Evolutionary conservation across 2,329 filamentous ascomycete genomes (phyloP), one percentile per base, ranked within the genome.

Genomic region (Scopulariopsis brevicaulis): DNA sequence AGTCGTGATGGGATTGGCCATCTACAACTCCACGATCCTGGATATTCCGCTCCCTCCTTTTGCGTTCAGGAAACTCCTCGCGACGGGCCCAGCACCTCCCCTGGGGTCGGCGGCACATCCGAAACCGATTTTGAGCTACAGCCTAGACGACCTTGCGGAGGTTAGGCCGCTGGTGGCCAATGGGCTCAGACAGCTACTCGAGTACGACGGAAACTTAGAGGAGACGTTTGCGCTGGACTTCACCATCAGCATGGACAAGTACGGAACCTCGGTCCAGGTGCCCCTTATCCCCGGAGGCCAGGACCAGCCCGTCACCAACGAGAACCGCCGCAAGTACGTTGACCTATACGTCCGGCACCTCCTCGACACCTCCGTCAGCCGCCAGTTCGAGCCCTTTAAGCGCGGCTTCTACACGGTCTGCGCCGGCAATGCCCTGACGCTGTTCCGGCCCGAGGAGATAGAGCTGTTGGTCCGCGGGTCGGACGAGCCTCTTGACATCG

Each of bases 351-450:
- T 96, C 11, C 83, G 85, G 46, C 88, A 93, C 67, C 70, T 93
- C 11, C 82, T 96, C 12, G 90, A 96, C 65, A 84, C 79, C 7
- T 81, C 89, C 1, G 87, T 96, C 1, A 75, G 82, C 46, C 81
- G 89, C 48, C 91, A 96, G 66, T 96, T 95, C 63, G 90, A 96
- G 67, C 91, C 92, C 0, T 96, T 96, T 77, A 94, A 94, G 68
- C 83, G 91, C 58, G 92, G 92, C 1, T 96, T 96, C 71, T 96
- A 90, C 69, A 95, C 89, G 0, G 90, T 96, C 32, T 96, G 90
- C 67, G 89, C 87, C 40, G 90, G 91, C 40, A 96, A 94, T 67
- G 91, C 92, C 0, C 77, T 96, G 40, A 90, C 87, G 1, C 79
- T 96, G 1, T 96, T 96, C 70, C 83, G 89, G 18, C 87, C 92